Evolutionary conservation across 2,329 filamentous ascomycete species (phyloP).

Genomic region (Pyricularia pennisetigena): DNA sequence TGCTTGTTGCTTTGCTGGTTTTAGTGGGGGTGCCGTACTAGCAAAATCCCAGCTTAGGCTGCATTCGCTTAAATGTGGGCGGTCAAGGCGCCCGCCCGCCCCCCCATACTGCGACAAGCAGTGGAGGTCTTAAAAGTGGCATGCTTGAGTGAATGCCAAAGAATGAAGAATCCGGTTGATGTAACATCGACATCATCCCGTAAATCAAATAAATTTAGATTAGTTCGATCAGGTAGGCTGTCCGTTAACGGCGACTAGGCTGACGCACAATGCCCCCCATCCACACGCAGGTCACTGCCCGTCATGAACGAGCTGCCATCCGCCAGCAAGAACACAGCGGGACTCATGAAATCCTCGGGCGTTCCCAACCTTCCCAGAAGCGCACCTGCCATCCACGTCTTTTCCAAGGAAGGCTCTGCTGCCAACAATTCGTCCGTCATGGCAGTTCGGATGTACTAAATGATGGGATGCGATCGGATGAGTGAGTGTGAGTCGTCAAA

Average conservation of each 20-base stretch:
- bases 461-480: no score
- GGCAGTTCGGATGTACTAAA: conserved; percentile 52
- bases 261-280: neutral
- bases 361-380: conserved; percentile 56
- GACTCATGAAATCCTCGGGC: conserved; percentile 50
- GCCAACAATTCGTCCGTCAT: conserved; percentile 48
- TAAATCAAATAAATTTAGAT: neutral
- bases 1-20: neutral
- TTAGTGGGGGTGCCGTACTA: neutral
- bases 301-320: conserved; percentile 36
- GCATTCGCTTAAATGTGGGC: neutral
- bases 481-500: neutral
- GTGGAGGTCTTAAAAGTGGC: neutral
- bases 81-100: neutral
- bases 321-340: conserved; percentile 50
- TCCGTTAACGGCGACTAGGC: neutral
- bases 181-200: neutral
- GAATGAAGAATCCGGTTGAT: neutral
- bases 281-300: neutral
- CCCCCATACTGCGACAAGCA: neutral
- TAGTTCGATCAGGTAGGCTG: neutral
- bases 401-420: conserved; percentile 49
- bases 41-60: neutral
- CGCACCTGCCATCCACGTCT: conserved; percentile 61
- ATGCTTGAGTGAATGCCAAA: neutral